These are phyloP conservation scores for Linnemannia hyalina DNA, from an alignment of 192 early-diverging fungal genomes.

Conservation along the genomic window DNA sequence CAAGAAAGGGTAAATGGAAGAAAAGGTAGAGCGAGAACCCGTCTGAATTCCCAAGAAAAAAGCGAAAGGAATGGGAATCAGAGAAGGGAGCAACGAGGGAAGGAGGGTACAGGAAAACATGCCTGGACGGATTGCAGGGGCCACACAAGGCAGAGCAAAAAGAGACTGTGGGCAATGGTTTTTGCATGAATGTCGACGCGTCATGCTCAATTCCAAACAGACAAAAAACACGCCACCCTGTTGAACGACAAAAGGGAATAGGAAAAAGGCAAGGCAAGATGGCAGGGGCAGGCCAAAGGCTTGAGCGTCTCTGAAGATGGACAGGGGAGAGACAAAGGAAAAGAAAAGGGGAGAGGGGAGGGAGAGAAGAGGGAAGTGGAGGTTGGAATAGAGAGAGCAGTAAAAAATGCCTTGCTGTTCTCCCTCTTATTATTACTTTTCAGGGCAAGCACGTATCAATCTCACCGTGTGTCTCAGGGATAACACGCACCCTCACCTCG, in stretches of 20 bases:
- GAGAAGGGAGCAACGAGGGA: neutral
- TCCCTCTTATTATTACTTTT: neutral
- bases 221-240: neutral
- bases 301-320: neutral
- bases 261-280: neutral
- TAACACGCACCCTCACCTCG: neutral
- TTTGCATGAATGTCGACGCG: conserved; percentile 1
- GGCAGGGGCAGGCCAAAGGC: neutral
- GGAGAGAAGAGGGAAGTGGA: neutral
- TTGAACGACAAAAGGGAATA: neutral
- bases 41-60: neutral
- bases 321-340: neutral
- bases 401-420: neutral
- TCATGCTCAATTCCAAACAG: conserved; percentile 7
- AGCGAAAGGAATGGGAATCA: neutral
- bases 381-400: neutral
- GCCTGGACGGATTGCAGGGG: neutral
- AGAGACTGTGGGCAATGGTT: neutral
- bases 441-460: neutral
- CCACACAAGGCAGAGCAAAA: neutral
- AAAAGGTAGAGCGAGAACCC: neutral
- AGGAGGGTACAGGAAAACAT: neutral
- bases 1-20: neutral
- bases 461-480: neutral
- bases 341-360: neutral